phyloP scores from a whole-genome alignment of 345 rosid genomes.

The Dimocarpus longan region DNA sequence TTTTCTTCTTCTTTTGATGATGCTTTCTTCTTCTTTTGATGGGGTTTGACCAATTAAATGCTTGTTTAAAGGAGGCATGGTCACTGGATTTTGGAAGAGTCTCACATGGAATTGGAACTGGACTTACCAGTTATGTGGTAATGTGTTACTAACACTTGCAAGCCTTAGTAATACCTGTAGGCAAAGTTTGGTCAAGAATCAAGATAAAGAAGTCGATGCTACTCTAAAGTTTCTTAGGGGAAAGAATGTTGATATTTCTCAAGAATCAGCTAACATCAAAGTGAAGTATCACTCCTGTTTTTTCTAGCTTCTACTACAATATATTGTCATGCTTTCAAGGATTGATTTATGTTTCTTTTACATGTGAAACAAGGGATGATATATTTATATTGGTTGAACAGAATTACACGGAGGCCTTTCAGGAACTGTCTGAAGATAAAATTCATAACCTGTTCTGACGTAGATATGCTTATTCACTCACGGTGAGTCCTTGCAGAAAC shows the following conservation, averaged over 20 bases:
- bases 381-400: background rate
- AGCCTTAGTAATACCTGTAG: constrained; percentile 20
- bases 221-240: constrained; percentile 54
- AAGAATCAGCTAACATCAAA: constrained; percentile 51
- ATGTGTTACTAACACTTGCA: background rate
- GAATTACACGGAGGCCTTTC: constrained; percentile 8
- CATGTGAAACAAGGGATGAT: background rate
- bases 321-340: background rate
- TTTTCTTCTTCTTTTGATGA: no score
- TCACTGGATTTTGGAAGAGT: constrained; percentile 43
- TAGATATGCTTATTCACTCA: constrained; percentile 15
- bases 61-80: constrained; percentile 34
- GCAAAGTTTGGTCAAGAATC: constrained; percentile 41
- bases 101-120: constrained; percentile 41
- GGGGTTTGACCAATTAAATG: background rate
- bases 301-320: background rate
- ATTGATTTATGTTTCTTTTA: background rate
- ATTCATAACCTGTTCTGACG: constrained; percentile 13
- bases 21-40: no score
- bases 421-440: constrained; percentile 4
- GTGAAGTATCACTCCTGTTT: constrained; percentile 19
- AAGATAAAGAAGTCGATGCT: constrained; percentile 42
- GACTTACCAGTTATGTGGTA: constrained; percentile 46
- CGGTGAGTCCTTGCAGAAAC: constrained; percentile 15
- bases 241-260: constrained; percentile 37